Percentiles rank a stretch among this genome's conserved stretches.
Conservation (phyloP, 1,139 yeast genomes). For the Suhomyces bokatorum region DNA sequence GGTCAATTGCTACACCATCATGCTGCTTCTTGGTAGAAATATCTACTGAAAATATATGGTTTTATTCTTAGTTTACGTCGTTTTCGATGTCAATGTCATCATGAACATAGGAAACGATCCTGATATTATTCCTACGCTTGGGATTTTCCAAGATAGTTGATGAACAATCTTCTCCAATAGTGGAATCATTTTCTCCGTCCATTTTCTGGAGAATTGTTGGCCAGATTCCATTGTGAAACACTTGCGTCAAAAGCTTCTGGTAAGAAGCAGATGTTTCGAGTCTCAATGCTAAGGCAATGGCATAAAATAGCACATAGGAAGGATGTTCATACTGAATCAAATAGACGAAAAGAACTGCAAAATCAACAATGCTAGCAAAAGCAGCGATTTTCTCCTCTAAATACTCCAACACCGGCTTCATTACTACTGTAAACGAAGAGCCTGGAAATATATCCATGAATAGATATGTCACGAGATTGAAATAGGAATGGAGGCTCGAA, state of each 20-base stretch:
- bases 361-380: slow-evolving; percentile 42
- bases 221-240: neutral
- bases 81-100: neutral
- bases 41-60: no score
- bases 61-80: neutral
- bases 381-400: slow-evolving; percentile 39
- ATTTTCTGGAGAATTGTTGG: no score
- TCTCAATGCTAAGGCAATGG: slow-evolving; percentile 39
- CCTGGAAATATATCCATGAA: slow-evolving; percentile 39
- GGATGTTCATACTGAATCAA: slow-evolving; percentile 27
- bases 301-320: slow-evolving; percentile 35
- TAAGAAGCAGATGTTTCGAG: slow-evolving; percentile 46
- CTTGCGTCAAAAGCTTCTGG: slow-evolving; percentile 25
- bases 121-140: no score
- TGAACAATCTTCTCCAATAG: no score
- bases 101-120: neutral
- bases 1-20: no score
- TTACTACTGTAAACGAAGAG: slow-evolving; percentile 30
- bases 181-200: no score
- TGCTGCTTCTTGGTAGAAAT: no score
- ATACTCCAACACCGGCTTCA: slow-evolving; percentile 34
- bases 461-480: slow-evolving; percentile 40
- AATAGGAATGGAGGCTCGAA: slow-evolving; percentile 45
- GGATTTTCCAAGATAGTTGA: no score
- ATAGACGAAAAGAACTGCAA: slow-evolving; percentile 31